Base-by-base conservation (phyloP, 2,329 filamentous ascomycete genomes). In the Ophiostoma novo-ulmi region DNA sequence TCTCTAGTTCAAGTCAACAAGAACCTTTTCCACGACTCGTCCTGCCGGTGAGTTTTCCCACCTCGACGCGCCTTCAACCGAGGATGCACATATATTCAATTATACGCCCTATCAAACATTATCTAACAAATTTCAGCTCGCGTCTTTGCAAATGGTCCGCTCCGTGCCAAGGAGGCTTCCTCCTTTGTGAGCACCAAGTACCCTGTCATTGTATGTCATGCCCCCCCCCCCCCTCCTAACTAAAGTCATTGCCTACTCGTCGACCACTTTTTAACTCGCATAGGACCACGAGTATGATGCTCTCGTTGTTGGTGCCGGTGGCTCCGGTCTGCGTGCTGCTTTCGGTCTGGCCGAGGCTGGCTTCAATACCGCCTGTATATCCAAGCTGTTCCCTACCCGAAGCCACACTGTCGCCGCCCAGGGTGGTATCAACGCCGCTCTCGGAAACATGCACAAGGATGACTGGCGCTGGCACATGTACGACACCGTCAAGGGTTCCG, bases 391-490 rank as follows among this genome's bases (percentile, higher is more conserved):
- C 84, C 92, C 92, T 68, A 95, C 92, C 69, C 86, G 92, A 85
- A 90, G 87, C 80, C 92, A 95, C 82, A 95, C 92, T 10, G 92
- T 95, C 76, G 92, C 92, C 71, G 88, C 88, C 58, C 88, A 91
- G 81, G 92, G 92, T 79, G 92, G 92, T 78, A 94, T 95, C 85
- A 95, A 95, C 80, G 92, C 92, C 71, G 92, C 92, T 69, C 85
- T 95, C 71, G 92, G 92, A 78, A 97, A 97, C 84, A 97, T 97
- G 94, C 93, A 97, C 86, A 88, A 94, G 85, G 94, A 97, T 78
- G 93, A 97, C 84, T 97, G 94, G 94, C 89, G 93, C 85, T 97
- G 94, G 94, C 94, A 97, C 84, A 97, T 97, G 94, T 97, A 97
- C 85, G 94, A 97, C 81, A 97, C 94, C 63, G 94, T 97, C 80